phyloP scores from a whole-genome alignment of 441 rosid species.

The Flueggea neowawraea region DNA sequence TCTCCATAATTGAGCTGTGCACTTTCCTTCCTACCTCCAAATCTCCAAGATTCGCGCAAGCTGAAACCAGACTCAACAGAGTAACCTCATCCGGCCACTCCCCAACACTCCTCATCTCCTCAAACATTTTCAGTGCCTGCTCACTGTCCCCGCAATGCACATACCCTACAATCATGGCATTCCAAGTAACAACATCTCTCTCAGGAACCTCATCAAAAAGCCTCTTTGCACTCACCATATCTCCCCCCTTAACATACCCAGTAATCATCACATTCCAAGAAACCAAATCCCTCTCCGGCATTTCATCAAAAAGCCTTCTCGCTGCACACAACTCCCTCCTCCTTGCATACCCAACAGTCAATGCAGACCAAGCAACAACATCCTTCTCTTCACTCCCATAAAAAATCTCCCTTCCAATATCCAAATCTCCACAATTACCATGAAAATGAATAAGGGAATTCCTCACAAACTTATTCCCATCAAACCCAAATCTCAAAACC shows the following conservation, averaged over 20 bases:
- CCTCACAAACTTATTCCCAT: constrained; percentile 50
- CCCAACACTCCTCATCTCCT: constrained; percentile 52
- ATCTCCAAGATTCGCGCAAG: constrained; percentile 52
- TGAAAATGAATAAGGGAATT: constrained; percentile 70
- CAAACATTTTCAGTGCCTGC: constrained; percentile 51
- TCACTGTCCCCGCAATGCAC: constrained; percentile 43
- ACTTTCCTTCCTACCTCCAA: constrained; percentile 55
- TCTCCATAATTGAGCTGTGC: constrained; percentile 35
- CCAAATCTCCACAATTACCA: constrained; percentile 71
- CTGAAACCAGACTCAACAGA: constrained; percentile 75
- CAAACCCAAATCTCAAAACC: constrained; percentile 58
- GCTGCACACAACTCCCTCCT: constrained; percentile 51
- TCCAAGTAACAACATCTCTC: constrained; percentile 82
- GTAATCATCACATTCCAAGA: constrained; percentile 75
- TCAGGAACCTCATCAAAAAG: constrained; percentile 50
- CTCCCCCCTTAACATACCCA: constrained; percentile 57
- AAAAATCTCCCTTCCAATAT: constrained; percentile 49
- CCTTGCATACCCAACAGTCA: constrained; percentile 74
- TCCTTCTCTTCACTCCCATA: constrained; percentile 50
- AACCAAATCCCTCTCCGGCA: constrained; percentile 65
- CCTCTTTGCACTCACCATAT: constrained; percentile 55
- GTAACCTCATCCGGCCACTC: constrained; percentile 64
- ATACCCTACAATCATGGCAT: constrained; percentile 66
- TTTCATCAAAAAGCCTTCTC: constrained; percentile 51
- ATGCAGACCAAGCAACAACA: constrained; percentile 78